These are phyloP conservation scores for Umbelopsis sp. DNA, from an alignment of 192 early-diverging fungal genomes.

Conservation along the genomic window DNA sequence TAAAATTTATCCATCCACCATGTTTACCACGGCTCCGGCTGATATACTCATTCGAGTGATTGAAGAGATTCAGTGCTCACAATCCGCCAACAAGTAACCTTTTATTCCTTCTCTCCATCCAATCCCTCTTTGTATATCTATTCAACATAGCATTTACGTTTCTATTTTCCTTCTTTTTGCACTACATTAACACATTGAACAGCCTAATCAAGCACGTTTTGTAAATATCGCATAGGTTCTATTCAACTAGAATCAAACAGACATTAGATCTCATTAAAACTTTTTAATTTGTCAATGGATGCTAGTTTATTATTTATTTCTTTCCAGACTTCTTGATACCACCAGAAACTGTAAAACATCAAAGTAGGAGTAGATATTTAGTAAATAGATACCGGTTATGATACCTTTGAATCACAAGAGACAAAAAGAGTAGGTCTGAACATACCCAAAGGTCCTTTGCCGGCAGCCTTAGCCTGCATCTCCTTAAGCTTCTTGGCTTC, in stretches of 20 bases:
- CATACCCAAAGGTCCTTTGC: slow-evolving; percentile 64
- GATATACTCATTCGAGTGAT: slow-evolving; percentile 42
- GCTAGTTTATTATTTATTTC: slow-evolving; percentile 50
- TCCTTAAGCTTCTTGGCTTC: slow-evolving; percentile 78
- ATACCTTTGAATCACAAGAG: no score
- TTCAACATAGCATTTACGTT: slow-evolving; percentile 17
- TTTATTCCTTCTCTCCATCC: no score
- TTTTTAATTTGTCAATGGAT: neutral
- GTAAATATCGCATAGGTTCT: neutral
- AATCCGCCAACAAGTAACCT: neutral
- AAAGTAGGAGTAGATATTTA: neutral
- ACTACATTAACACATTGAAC: neutral
- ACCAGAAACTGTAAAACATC: slow-evolving; percentile 46
- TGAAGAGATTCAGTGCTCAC: slow-evolving; percentile 22
- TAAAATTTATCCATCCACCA: slow-evolving; percentile 84
- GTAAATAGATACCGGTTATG: no score
- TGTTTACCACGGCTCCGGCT: slow-evolving; percentile 79
- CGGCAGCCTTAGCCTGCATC: slow-evolving; percentile 65
- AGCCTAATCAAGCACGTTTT: slow-evolving; percentile 15
- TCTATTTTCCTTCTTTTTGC: slow-evolving; percentile 8
- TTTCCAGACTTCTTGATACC: slow-evolving; percentile 82
- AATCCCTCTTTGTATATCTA: neutral
- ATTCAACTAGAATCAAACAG: slow-evolving; percentile 8
- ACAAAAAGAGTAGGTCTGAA: neutral
- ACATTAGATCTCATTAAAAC: slow-evolving; percentile 17